These are phyloP conservation scores for Pseudogymnoascus sp. DNA, from an alignment of 2,329 filamentous ascomycete species.

Conservation along the genomic window DNA sequence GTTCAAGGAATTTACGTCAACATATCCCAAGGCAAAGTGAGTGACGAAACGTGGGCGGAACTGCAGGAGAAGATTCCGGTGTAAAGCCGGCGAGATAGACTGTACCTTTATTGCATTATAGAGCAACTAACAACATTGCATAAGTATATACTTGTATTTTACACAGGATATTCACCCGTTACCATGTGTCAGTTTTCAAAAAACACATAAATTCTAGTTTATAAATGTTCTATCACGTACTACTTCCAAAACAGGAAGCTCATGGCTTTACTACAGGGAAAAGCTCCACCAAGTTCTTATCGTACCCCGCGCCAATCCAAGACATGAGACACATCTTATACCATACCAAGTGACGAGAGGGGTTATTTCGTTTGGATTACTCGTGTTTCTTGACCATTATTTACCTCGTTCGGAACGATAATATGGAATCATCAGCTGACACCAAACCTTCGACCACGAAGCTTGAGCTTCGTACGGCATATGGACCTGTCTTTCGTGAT, in stretches of 20 bases:
- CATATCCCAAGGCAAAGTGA: constrained; percentile 40
- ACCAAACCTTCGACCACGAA: constrained; percentile 27
- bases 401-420: not conserved
- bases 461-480: constrained; percentile 37
- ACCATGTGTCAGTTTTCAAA: not conserved
- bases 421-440: constrained; percentile 13
- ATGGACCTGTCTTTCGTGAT: constrained; percentile 36
- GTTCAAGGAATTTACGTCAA: constrained; percentile 79
- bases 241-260: not conserved
- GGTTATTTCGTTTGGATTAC: not conserved
- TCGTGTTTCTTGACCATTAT: not conserved
- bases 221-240: not conserved
- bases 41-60: constrained; percentile 46
- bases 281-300: not conserved
- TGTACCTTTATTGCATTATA: not conserved
- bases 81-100: constrained; percentile 14
- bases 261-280: not conserved
- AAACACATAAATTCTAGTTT: not conserved
- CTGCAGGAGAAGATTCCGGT: constrained; percentile 45
- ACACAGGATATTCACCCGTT: not conserved
- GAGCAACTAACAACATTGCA: not conserved
- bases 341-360: not conserved
- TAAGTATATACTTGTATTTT: not conserved
- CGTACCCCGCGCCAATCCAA: not conserved
- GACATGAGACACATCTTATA: not conserved